A percentile compares a stretch with the other conserved stretches of the same genome.
Conservation (phyloP, 352 stramenopile species). For the Saprolegnia diclina region DNA sequence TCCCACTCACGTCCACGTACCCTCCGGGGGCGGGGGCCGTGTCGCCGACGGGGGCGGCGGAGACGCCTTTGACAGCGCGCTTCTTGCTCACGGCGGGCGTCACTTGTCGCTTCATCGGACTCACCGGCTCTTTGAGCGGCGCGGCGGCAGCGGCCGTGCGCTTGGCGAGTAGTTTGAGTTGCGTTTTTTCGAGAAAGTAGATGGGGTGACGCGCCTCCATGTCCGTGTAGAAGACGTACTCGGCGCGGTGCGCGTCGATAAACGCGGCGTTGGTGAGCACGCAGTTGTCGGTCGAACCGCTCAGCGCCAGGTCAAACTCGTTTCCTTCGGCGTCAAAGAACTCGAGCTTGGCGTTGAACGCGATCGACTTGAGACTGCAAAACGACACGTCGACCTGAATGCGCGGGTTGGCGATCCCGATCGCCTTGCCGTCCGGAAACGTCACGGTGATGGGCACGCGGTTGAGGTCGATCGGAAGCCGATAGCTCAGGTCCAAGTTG, state of each 20-base stretch:
- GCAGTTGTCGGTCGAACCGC: slow-evolving; percentile 88
- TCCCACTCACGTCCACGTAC: slow-evolving; percentile 19
- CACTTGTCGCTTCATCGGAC: not conserved
- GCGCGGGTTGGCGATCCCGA: slow-evolving; percentile 74
- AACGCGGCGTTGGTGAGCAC: slow-evolving; percentile 88
- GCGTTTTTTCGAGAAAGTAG: slow-evolving; percentile 28
- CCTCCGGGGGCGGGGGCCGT: not conserved
- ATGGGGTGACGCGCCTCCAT: slow-evolving; percentile 27
- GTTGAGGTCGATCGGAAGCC: slow-evolving; percentile 62
- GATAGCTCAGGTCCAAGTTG: slow-evolving; percentile 83
- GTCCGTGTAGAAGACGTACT: slow-evolving; percentile 32
- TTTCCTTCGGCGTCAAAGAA: slow-evolving; percentile 90
- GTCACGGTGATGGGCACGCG: slow-evolving; percentile 75
- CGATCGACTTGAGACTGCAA: slow-evolving; percentile 72
- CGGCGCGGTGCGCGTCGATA: slow-evolving; percentile 41
- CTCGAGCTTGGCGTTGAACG: slow-evolving; percentile 87
- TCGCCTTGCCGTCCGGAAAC: slow-evolving; percentile 85
- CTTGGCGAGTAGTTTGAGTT: slow-evolving; percentile 28
- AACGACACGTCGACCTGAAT: slow-evolving; percentile 86
- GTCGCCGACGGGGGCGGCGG: not conserved
- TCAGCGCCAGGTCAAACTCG: slow-evolving; percentile 75
- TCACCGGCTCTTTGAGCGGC: not conserved
- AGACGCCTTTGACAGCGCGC: not conserved
- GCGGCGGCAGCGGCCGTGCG: not conserved
- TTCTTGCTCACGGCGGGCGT: slow-evolving; percentile 5